Percentiles rank a stretch among this genome's conserved stretches.
Evolutionary conservation across 331 rosid genomes (phyloP).

Genomic region (Acacia pycnantha): DNA sequence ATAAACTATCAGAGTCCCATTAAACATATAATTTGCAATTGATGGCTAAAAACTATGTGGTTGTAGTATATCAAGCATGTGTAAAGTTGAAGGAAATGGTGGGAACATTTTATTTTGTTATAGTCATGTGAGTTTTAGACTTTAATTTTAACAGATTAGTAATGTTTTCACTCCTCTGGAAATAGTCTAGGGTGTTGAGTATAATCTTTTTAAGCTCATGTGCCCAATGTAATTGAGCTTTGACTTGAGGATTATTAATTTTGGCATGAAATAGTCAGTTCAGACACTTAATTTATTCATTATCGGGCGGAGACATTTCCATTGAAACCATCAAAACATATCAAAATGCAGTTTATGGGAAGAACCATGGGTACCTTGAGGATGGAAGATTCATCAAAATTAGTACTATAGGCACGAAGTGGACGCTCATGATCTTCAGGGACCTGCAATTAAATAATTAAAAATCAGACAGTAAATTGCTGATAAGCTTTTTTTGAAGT

Average conservation of each 20-base stretch:
- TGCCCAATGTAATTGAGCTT: neutral
- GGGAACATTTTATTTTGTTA: neutral
- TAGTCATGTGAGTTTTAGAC: neutral
- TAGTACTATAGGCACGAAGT: constrained; percentile 45
- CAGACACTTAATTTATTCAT: neutral
- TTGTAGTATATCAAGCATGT: neutral
- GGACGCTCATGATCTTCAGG: constrained; percentile 49
- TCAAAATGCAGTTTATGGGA: neutral
- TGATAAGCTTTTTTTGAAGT: neutral
- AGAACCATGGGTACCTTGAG: constrained; percentile 59
- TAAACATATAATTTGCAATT: neutral
- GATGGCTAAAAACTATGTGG: neutral
- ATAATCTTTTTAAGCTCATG: neutral
- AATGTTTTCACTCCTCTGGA: neutral
- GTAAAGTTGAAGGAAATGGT: neutral
- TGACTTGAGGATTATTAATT: neutral
- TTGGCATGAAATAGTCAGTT: neutral
- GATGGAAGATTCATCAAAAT: constrained; percentile 66
- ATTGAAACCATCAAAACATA: neutral
- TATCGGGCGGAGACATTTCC: neutral
- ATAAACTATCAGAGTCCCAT: neutral
- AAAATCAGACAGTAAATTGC: neutral
- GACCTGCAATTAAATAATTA: constrained; percentile 41
- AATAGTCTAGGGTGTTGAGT: neutral
- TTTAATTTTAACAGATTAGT: neutral